Evolutionary conservation across 768 basidiomycete species (phyloP), one percentile per base, ranked within the genome.

Genomic region (Collybia nuda): DNA sequence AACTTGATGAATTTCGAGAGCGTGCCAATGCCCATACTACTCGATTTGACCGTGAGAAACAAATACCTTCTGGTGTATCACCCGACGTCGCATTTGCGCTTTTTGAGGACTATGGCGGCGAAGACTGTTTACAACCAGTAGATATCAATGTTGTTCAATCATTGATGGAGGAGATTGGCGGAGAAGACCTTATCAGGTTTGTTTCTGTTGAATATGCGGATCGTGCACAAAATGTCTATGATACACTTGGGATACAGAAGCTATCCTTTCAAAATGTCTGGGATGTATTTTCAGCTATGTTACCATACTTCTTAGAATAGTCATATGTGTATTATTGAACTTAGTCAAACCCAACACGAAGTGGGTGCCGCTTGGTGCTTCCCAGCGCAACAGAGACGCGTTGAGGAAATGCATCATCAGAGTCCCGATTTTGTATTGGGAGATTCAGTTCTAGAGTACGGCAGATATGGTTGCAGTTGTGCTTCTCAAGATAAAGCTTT

Each of bases 91-190:
- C 59, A 5, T 58, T 51, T 24, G n/a, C 53, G n/a, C 46, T 63
- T 0, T 48, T 52, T 38, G 32, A 48, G 3, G 28, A 56, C 6
- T 63, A 58, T 49, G 50, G 51, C 19, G 62, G 46, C 3, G 28
- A 58, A 29, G 44, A 56, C 23, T 62, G 61, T 19, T 39, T 67
- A 6, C 51, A n/a, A n/a, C n/a, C n/a, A n/a, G n/a, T n/a, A 7
- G 64, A 67, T 45, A 6, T 7, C 1, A 12, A 43, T 18, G 44
- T 63, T 0, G 51, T 67, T 3, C 21, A 42, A 21, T 24, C 59
- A 24, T 7, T 66, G 24, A 67, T 58, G 57, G 56, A 57, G 2
- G 52, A 46, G 2, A 47, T 67, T 29, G 62, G 61, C 12, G 64
- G 62, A 21, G 55, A 60, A 26, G 50, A 47, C 17, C 7, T 18